phyloP scores from a whole-genome alignment of 257 asterid genomes.

The Fraxinus anomala region DNA sequence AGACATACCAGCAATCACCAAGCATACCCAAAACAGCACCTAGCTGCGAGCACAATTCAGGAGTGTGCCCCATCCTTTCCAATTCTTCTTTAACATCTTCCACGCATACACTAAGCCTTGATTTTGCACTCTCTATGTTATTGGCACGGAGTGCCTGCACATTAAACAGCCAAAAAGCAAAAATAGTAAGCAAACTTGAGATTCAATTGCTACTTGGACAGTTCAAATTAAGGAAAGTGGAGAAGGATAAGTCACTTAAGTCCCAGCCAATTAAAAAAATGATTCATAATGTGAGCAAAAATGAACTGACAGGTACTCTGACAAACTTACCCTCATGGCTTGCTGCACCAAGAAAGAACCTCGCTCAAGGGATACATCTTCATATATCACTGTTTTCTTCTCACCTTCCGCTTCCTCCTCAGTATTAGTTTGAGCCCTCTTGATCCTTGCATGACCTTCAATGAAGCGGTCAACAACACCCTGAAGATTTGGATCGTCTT shows the following conservation, averaged over 20 bases:
- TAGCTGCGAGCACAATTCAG: slow-evolving; percentile 89
- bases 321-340: slow-evolving; percentile 84
- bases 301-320: background rate
- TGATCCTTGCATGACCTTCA: slow-evolving; percentile 97
- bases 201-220: background rate
- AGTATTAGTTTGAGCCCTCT: slow-evolving; percentile 69
- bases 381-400: slow-evolving; percentile 72
- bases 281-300: slow-evolving; percentile 8
- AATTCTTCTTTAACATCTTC: slow-evolving; percentile 88
- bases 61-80: slow-evolving; percentile 67
- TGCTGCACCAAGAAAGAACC: slow-evolving; percentile 96
- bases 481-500: slow-evolving; percentile 80
- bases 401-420: slow-evolving; percentile 56
- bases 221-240: background rate
- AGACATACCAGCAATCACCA: slow-evolving; percentile 91
- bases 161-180: slow-evolving; percentile 23
- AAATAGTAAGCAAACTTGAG: slow-evolving; percentile 6
- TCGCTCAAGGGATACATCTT: slow-evolving; percentile 93
- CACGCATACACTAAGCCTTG: slow-evolving; percentile 78
- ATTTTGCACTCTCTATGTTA: slow-evolving; percentile 88
- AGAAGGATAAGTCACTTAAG: background rate
- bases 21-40: slow-evolving; percentile 98
- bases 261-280: background rate
- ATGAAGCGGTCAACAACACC: slow-evolving; percentile 85
- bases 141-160: slow-evolving; percentile 89